Evolutionary conservation across 225 moss, liverwort and hornwort genomes (phyloP), one percentile per base, ranked within the genome.

Genomic region (Pseudisothecium myosuroides): DNA sequence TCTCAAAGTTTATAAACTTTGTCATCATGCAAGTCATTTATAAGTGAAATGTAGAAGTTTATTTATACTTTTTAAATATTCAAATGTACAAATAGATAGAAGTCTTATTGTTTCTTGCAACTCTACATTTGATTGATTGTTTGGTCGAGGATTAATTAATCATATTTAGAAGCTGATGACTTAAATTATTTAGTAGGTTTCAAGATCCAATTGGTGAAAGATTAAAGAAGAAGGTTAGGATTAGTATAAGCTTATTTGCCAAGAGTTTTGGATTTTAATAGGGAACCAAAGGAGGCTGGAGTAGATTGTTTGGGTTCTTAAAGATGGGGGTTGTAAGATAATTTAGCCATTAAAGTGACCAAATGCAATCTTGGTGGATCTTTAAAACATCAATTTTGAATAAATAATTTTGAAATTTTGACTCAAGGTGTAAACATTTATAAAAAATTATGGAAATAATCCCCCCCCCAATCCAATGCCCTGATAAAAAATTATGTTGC

Each of bases 1-100:
- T 22, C 4, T 24, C 2, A 69, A 23, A 24, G 8, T 43, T 43
- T 9, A 43, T 72, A 72, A 72, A 16, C 72, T 27, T 43, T 43
- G 5, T 0, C 1, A 1, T 27, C 0, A 16, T 72, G 43, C 3
- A 27, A 2, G 27, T 27, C 12, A 72, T 27, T 43, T 24, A 24
- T 69, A 69, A 39, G 14, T 41, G 0, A 24, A 69, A 39, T 23
- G 41, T 39, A 41, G 14, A 39, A 8, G 3, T 39, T 14, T 23
- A 8, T 14, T 24, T 14, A 14, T 7, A 24, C 66, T n/a, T 69
- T 41, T 14, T 15, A 15, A 43, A 71, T 26, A 14, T 15, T 26
- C 4, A 41, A 71, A 27, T 27, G 16, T 27, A 16, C 15, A 27
- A 27, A 41, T 43, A 69, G 41, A 24, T 16, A 7, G 27, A 72